Evolutionary conservation across 75 land plant species (phyloP), one percentile per base, ranked within the genome.

Genomic region (Cupressus sempervirens): DNA sequence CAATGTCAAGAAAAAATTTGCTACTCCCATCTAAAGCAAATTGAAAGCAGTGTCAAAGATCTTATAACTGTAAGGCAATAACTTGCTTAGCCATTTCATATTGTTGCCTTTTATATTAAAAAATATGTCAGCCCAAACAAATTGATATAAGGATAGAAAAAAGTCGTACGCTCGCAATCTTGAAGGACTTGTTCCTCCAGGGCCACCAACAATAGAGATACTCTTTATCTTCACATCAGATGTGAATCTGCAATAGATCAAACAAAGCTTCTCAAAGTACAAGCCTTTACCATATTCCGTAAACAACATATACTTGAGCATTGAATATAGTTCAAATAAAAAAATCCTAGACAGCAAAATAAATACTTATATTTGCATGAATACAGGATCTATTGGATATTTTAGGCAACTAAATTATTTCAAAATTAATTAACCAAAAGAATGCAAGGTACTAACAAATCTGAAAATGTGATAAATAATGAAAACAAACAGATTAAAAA

Each of bases 201-300:
- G 87, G 84, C 95, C 99, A 82, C 99, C 99, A 88, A 98, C 86
- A 84, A 98, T 75, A 30, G 94, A 94, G 45, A 98, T 96, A 87
- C 99, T 94, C 86, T 96, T 98, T 88, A 98, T 94, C 90, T 98
- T 98, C 30, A 98, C 99, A 90, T 98, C 99, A 80, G 94, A 90
- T 80, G 98, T 98, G 85, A 98, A 98, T 83, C 99, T 97, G 89
- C 38, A 82, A 89, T 15, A n/a, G 20, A 48, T 35, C n/a, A 84
- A 46, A 32, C 38, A 11, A 82, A 52, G 7, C 32, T 26, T 23
- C n/a, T 79, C 20, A 79, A 26, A 45, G 81, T 41, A 58, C 6
- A 20, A 20, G 20, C 81, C 26, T 45, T 79, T 41, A 26, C 3
- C 32, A 30, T 70, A 70, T 70, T 32, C 3, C 15, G 11, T 13